Evolutionary conservation across 306 rosid species (phyloP), one percentile per base, ranked within the genome.

Genomic region (Nissolia schottii): DNA sequence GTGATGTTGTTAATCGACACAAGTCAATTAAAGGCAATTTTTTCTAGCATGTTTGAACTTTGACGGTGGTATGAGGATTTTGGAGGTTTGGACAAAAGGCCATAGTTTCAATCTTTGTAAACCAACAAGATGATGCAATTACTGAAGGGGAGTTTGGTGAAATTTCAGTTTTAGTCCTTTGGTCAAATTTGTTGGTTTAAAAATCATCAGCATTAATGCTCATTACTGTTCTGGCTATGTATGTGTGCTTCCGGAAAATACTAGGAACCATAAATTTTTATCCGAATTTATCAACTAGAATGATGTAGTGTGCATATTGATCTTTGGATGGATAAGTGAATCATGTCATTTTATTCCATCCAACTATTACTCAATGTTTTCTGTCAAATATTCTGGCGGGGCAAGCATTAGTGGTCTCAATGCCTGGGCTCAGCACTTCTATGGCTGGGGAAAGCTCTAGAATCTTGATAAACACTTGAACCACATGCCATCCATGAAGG

Each of bases 381-480:
- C n/a, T n/a, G n/a, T n/a, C n/a, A n/a, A n/a, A n/a, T n/a, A n/a
- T n/a, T n/a, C n/a, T n/a, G n/a, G n/a, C n/a, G n/a, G n/a, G n/a
- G n/a, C n/a, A n/a, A n/a, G n/a, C n/a, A n/a, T n/a, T n/a, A n/a
- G n/a, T n/a, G n/a, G n/a, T n/a, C 24, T 53, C 37, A 68, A 59
- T 50, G 31, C 29, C 60, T 66, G 19, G 70, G 53, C 50, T 70
- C 64, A 27, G 64, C 16, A 60, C 38, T 56, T 3, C 24, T 41
- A 40, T 23, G 77, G 16, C 27, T 8, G 6, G 58, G 61, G 69
- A 85, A 72, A 80, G 84, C 78, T 71, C 57, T 78, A 54, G 84
- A 48, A 54, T 91, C 88, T 65, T 84, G 78, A 73, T 91, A 90
- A 8, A 56, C 56, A 46, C 84, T 74, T 61, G 92, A 74, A 56